Conservation (phyloP, 371 early-diverging fungal species). For the Rhizopus stolonifer region DNA sequence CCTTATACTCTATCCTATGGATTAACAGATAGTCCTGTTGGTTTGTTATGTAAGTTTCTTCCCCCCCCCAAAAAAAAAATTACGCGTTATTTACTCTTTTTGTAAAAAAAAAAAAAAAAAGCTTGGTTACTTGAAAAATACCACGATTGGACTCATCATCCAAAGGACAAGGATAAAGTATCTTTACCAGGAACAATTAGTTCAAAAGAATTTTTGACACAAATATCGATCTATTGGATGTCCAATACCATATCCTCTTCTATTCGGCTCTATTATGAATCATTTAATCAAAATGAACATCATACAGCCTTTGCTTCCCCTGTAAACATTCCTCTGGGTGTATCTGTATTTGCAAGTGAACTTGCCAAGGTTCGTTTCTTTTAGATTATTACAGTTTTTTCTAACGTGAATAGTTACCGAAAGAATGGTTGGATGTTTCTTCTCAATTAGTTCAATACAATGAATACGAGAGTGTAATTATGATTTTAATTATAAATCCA, state of each 20-base stretch:
- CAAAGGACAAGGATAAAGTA: slow-evolving; percentile 21
- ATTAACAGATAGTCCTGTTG: slow-evolving; percentile 60
- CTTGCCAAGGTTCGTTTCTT: slow-evolving; percentile 43
- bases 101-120: slow-evolving; percentile 40
- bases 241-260: slow-evolving; percentile 67
- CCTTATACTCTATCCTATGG: slow-evolving; percentile 61
- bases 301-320: slow-evolving; percentile 31
- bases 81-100: too few relatives aligned
- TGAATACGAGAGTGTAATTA: slow-evolving; percentile 29
- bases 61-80: too few relatives aligned
- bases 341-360: slow-evolving; percentile 61
- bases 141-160: slow-evolving; percentile 51
- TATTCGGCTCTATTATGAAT: slow-evolving; percentile 67
- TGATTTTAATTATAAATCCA: background rate
- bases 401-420: slow-evolving; percentile 52
- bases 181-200: slow-evolving; percentile 45
- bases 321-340: slow-evolving; percentile 53
- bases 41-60: slow-evolving; percentile 34
- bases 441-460: slow-evolving; percentile 28
- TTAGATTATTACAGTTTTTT: too few relatives aligned
- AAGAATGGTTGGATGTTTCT: slow-evolving; percentile 55
- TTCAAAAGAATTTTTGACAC: slow-evolving; percentile 57
- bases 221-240: slow-evolving; percentile 61
- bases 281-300: slow-evolving; percentile 38
- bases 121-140: slow-evolving; percentile 72